Evolutionary conservation across 2,329 filamentous ascomycete genomes (phyloP).

Genomic region (Salinomyces thailandicus): DNA sequence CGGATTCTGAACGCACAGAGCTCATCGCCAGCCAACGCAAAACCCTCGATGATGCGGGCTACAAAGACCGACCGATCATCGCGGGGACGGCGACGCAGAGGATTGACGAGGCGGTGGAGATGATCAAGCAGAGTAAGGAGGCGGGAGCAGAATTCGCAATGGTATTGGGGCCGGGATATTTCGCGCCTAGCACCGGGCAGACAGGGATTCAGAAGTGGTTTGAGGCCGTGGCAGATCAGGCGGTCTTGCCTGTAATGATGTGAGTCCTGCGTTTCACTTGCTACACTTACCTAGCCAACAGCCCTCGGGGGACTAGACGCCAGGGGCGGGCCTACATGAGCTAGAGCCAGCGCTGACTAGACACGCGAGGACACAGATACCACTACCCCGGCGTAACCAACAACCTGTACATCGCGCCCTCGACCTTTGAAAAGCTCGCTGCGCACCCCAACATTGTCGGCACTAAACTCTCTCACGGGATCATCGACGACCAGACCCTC

Average conservation of each 20-base stretch:
- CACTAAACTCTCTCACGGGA: slow-evolving; percentile 59
- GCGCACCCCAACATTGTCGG: slow-evolving; percentile 57
- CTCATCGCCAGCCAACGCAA: slow-evolving; percentile 47
- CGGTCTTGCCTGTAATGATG: slow-evolving; percentile 51
- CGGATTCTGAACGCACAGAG: slow-evolving; percentile 45
- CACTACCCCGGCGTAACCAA: slow-evolving; percentile 60
- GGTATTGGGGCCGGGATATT: slow-evolving; percentile 55
- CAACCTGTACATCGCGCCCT: slow-evolving; percentile 48
- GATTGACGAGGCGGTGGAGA: slow-evolving; percentile 50
- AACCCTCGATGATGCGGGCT: slow-evolving; percentile 46
- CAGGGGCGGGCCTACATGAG: neutral
- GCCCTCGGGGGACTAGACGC: neutral
- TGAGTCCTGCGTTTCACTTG: slow-evolving; percentile 29
- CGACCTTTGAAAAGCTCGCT: slow-evolving; percentile 49
- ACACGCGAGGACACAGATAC: slow-evolving; percentile 42
- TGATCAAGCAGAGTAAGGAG: slow-evolving; percentile 45
- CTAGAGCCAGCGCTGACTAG: neutral
- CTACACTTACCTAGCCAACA: neutral
- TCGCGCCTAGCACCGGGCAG: slow-evolving; percentile 48
- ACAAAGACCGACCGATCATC: slow-evolving; percentile 50
- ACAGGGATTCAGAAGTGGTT: slow-evolving; percentile 53
- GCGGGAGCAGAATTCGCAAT: slow-evolving; percentile 53
- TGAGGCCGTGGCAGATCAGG: slow-evolving; percentile 48
- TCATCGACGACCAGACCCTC: slow-evolving; percentile 54
- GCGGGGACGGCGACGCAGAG: slow-evolving; percentile 52